Evolutionary conservation across 2,329 filamentous ascomycete genomes (phyloP), one percentile per base, ranked within the genome.

Genomic region (Sporothrix pallida): DNA sequence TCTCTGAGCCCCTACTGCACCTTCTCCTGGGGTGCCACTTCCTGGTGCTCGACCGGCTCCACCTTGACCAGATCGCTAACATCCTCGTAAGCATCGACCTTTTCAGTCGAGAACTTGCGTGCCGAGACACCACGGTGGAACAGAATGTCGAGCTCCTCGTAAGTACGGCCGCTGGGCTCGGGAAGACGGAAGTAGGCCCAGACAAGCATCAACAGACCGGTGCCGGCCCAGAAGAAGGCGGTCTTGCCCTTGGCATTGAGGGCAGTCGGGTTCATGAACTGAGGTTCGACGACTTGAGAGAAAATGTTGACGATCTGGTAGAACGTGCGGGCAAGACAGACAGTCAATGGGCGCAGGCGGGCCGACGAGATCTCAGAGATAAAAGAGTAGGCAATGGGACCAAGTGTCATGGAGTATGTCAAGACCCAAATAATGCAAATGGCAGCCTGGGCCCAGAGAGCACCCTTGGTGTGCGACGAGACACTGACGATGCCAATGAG

Each of bases 151-250:
- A 90, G 82, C 79, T 90, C 88, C 52, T 84, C 86, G 72, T 87
- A 86, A 0, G 86, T 87, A 56, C 86, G 83, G 8, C 84, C 86
- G 9, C 37, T 54, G 1, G 74, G 74, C 81, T 90, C 88, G 2
- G 87, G 87, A 3, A 88, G 81, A 23, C 84, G 85, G 78, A 86
- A 87, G 74, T 82, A 87, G 0, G 86, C 85, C 83, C 88, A 90
- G 0, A 83, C 69, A 1, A 85, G 80, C 54, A 85, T 86, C 2
- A 84, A 17, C 2, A 85, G 75, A 76, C 86, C 86, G 10, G 85
- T 82, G 48, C 78, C 82, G 9, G 81, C 82, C 82, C 83, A 86
- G 79, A 86, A 82, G 77, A 85, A 84, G 2, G 81, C 87, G 69
- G 79, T 83, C 81, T 81, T 85, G 78, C 85, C 87, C 76, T 79